Evolutionary conservation across 352 stramenopile genomes (phyloP), one percentile per base, ranked within the genome.

Genomic region (Pythium vanterpoolii): DNA sequence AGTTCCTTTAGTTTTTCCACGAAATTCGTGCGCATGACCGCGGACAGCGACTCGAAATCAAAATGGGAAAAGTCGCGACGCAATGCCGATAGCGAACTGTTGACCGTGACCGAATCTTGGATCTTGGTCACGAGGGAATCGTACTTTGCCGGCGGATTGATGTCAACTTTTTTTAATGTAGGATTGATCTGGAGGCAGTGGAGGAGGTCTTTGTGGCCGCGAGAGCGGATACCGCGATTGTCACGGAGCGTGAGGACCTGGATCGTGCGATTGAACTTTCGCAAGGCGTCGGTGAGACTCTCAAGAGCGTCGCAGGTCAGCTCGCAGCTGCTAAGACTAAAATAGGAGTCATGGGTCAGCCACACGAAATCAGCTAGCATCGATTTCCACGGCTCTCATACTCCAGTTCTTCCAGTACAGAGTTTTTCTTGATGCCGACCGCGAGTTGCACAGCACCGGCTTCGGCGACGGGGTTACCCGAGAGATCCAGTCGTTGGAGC

Each of bases 1-100:
- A 87, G 66, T 44, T 72, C 67, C 28, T 76, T 51, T 24, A 89
- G 52, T 57, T 92, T 92, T 24, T 85, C 61, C 26, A 92, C 70
- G 48, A 90, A 86, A 28, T 89, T 89, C 16, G 76, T 84, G 13
- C 79, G 75, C 26, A 83, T 61, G 0, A 55, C 54, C 13, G 83
- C 71, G 5, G 73, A 78, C 1, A 89, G 62, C 8, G 57, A 49
- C 1, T 66, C 66, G 43, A 82, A 81, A 18, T 72, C 66, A 42
- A 66, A 69, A 19, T 36, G 19, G 23, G 49, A 51, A 23, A 72
- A 65, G 48, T 67, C 76, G 40, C 38, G 63, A 39, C 56, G 72
- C 5, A 83, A 30, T 14, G 46, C 30, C 0, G 34, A 38, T 1
- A 86, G 66, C 14, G 75, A 45, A 0, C 16, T 33, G 50, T 92